Base-by-base conservation (phyloP, 495 filamentous ascomycete species). In the Tuber borchii region DNA sequence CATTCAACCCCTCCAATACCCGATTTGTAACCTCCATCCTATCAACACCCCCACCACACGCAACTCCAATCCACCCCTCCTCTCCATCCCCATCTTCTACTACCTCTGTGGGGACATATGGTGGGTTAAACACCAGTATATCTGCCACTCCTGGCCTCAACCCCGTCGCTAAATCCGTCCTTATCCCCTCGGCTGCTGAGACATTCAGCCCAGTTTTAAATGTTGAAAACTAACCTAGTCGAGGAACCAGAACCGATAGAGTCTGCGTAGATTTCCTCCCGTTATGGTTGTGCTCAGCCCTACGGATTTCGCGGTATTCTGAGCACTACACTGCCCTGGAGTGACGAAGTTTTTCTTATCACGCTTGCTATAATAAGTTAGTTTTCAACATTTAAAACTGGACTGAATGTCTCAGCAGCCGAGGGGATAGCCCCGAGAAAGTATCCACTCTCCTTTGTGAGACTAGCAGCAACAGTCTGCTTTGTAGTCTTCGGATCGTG, bases 101-200 rank as follows among this genome's bases (percentile, higher is more conserved):
- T 22, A 89, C 88, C 22, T 88, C 85, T 1, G 93, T 94, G 8
- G 95, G 95, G 10, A 98, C 95, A 80, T 99, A 99, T 0, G 95
- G 95, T 45, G 95, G 95, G 83, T 99, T 99, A 87, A 98, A 98
- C 45, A 99, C 87, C 43, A 98, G 86, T 34, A 99, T 88, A 82
- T 98, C 95, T 0, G 97, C 89, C 48, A 82, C 81, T 4, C 86
- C 84, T 0, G 84, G 77, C 2, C 87, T 85, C 9, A 97, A 74
- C 2, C 90, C 84, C 20, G 87, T 82, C 14, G 86, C 84, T 0
- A 99, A 86, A 80, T 97, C 91, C 7, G 87, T 90, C 26, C 87
- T 89, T 16, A 92, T n/a, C n/a, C n/a, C n/a, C n/a, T n/a, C n/a
- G n/a, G n/a, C n/a, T n/a, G n/a, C n/a, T n/a, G n/a, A n/a, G n/a